Conservation (phyloP, 202 grass and related monocot species). For the Panicum hallii region DNA sequence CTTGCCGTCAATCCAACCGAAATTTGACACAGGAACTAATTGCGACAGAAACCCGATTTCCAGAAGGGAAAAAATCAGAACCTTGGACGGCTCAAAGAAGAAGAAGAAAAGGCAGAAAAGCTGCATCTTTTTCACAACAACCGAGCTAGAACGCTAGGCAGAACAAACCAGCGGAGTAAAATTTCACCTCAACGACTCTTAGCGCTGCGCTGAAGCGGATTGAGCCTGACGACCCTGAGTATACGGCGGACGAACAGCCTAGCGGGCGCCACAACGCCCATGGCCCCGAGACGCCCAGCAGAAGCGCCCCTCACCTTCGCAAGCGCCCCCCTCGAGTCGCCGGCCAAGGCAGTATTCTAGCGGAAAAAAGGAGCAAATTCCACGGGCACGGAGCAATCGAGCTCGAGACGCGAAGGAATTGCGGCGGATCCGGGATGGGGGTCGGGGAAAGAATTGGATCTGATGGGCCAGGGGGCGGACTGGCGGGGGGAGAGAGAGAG, state of each 20-base stretch:
- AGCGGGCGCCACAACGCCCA: conserved; percentile 35
- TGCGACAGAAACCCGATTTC: conserved; percentile 1
- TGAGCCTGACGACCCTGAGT: conserved; percentile 46
- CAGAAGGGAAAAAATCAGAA: conserved; percentile 15
- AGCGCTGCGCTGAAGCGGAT: conserved; percentile 39
- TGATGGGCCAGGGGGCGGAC: conserved; percentile 55
- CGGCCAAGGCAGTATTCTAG: conserved; percentile 24
- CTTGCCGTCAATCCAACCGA: conserved; percentile 18
- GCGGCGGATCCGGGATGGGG: conserved; percentile 37
- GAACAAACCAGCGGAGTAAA: conserved; percentile 4
- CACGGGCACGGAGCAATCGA: conserved; percentile 9
- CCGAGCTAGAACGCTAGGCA: conserved; percentile 3
- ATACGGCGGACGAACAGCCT: conserved; percentile 39
- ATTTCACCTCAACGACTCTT: conserved; percentile 50
- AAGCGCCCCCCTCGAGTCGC: conserved; percentile 15
- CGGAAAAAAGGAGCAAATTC: background rate
- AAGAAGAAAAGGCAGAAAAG: conserved; percentile 21
- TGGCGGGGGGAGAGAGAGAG: background rate
- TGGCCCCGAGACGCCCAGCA: conserved; percentile 20
- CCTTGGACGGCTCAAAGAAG: conserved; percentile 22
- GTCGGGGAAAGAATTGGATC: conserved; percentile 54
- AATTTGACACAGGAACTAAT: conserved; percentile 10
- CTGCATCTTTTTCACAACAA: conserved; percentile 10
- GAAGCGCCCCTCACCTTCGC: background rate
- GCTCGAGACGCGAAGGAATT: conserved; percentile 36